A percentile compares a stretch with the other conserved stretches of the same genome.
Conservation (phyloP, 192 early-diverging fungal species). For the Funneliformis mosseae region DNA sequence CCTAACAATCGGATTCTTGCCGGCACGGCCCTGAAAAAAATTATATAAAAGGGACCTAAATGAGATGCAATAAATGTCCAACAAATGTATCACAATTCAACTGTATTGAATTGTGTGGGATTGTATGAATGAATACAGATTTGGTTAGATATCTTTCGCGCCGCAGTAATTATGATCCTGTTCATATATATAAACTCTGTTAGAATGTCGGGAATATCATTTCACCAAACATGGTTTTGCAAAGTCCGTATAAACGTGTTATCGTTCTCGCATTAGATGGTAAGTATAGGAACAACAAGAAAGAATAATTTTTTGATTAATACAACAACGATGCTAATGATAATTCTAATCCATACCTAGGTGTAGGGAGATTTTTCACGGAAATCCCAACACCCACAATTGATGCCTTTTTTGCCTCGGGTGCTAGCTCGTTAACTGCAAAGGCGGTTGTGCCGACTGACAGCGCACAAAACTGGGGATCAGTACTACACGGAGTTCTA, state of each 20-base stretch:
- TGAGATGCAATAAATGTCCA: no score
- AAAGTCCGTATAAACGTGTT: slow-evolving; percentile 11
- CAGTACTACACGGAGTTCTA: slow-evolving; percentile 20
- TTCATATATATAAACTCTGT: no score
- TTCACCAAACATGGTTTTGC: background rate
- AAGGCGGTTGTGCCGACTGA: slow-evolving; percentile 19
- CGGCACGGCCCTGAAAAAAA: no score
- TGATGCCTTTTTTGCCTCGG: slow-evolving; percentile 16
- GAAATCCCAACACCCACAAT: background rate
- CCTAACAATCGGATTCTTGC: no score
- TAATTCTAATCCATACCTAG: background rate
- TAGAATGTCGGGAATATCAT: background rate
- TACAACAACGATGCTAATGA: background rate
- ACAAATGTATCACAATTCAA: no score
- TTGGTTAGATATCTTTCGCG: no score
- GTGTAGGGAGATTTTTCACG: slow-evolving; percentile 8
- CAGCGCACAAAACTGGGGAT: slow-evolving; percentile 31
- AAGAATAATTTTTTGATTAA: background rate
- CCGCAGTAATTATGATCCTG: no score
- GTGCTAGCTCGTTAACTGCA: slow-evolving; percentile 20
- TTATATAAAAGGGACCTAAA: no score
- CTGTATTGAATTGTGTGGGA: no score
- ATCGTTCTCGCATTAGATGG: slow-evolving; percentile 13
- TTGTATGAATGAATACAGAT: no score
- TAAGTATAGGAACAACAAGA: background rate